These are phyloP conservation scores for Closterium sp. DNA, from an alignment of 139 green algal genomes.

Conservation along the genomic window DNA sequence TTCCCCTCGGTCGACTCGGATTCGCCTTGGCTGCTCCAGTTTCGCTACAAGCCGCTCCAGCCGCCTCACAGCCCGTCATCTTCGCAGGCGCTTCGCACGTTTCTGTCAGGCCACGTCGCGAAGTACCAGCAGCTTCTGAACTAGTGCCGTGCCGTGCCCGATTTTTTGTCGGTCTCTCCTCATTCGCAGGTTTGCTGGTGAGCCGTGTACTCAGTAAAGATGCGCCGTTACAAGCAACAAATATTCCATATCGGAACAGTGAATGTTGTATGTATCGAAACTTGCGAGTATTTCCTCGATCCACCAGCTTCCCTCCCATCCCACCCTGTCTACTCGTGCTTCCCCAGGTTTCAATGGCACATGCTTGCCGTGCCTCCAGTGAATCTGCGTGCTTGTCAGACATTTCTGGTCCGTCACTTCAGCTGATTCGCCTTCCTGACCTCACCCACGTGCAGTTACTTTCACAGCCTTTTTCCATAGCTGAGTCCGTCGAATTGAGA, in stretches of 20 bases:
- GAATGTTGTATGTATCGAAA: neutral
- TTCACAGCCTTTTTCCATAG: too few species aligned
- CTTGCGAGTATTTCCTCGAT: neutral
- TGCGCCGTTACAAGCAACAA: neutral
- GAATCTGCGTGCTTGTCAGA: too few species aligned
- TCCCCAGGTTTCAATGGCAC: neutral
- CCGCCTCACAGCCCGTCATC: neutral
- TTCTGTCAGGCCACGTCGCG: neutral
- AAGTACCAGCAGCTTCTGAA: neutral
- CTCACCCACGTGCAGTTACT: too few species aligned
- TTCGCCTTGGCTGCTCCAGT: neutral
- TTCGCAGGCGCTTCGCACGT: neutral
- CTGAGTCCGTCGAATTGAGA: neutral
- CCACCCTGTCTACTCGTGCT: too few species aligned
- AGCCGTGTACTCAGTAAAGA: neutral
- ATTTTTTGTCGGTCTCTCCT: too few species aligned
- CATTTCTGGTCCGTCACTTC: too few species aligned
- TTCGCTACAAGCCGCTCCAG: too few species aligned
- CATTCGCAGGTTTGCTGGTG: too few species aligned
- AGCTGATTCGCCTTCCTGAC: neutral
- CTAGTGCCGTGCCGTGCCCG: neutral
- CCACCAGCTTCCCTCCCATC: neutral
- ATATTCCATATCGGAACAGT: neutral
- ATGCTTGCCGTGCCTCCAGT: neutral
- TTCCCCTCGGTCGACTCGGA: too few species aligned